These are phyloP conservation scores for Fusarium sp. DNA, from an alignment of 2,329 filamentous ascomycete species.

Conservation along the genomic window DNA sequence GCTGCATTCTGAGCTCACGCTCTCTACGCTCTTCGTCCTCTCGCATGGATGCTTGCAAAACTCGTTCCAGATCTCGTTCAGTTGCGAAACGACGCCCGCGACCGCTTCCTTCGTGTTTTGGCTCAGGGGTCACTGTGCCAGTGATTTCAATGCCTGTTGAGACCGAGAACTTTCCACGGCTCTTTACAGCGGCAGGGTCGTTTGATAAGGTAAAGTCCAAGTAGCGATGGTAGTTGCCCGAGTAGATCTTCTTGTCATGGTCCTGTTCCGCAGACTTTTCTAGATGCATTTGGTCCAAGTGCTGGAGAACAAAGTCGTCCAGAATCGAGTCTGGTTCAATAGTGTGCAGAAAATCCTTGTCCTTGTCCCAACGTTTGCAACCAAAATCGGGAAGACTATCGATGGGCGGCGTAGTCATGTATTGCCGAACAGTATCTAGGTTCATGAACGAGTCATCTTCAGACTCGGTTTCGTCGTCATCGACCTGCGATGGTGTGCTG, in stretches of 20 bases:
- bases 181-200: constrained; percentile 65
- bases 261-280: constrained; percentile 54
- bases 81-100: constrained; percentile 70
- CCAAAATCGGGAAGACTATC: constrained; percentile 63
- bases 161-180: constrained; percentile 64
- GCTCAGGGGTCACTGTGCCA: constrained; percentile 60
- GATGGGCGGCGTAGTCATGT: constrained; percentile 65
- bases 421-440: constrained; percentile 61
- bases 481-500: constrained; percentile 62
- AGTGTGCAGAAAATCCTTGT: constrained; percentile 57
- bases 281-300: constrained; percentile 56
- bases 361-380: constrained; percentile 60
- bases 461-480: constrained; percentile 65
- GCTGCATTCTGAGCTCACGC: constrained; percentile 70
- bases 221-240: constrained; percentile 62
- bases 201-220: constrained; percentile 66
- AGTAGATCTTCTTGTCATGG: constrained; percentile 56
- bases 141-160: constrained; percentile 50
- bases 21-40: constrained; percentile 78
- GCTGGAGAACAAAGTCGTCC: constrained; percentile 58
- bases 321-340: constrained; percentile 55
- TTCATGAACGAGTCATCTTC: constrained; percentile 64
- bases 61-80: constrained; percentile 78
- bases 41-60: constrained; percentile 76
- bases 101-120: constrained; percentile 67